Conservation (phyloP, 192 early-diverging fungal species). For the Backusella tarrabulga region DNA sequence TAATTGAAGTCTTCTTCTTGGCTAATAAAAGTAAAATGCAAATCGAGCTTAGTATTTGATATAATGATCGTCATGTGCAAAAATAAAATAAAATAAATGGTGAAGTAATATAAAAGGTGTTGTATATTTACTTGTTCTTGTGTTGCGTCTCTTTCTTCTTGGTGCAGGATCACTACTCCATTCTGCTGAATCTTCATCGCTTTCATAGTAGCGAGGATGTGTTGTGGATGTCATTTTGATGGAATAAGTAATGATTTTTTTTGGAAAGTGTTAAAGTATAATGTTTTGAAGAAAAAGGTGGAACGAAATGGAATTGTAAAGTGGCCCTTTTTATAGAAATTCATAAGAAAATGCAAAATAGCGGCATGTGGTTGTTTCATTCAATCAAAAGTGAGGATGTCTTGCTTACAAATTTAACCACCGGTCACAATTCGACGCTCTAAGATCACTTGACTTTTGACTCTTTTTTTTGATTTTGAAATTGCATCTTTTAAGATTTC, state of each 20-base stretch:
- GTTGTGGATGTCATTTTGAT: slow-evolving; percentile 3
- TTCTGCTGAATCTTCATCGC: neutral
- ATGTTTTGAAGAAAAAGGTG: neutral
- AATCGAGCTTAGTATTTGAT: neutral
- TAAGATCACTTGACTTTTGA: neutral
- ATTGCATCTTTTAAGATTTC: neutral
- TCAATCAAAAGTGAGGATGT: neutral
- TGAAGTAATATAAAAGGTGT: neutral
- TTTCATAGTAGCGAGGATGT: neutral
- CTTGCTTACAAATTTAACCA: slow-evolving; percentile 2
- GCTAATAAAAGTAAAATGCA: neutral
- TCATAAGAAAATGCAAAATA: slow-evolving; percentile 10
- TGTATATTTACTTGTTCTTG: slow-evolving; percentile 8
- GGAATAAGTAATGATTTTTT: neutral
- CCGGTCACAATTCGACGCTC: neutral
- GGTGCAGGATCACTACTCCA: slow-evolving; percentile 12
- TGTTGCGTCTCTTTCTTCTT: neutral
- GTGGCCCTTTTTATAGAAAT: neutral
- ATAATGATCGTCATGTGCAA: neutral
- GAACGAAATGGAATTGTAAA: neutral
- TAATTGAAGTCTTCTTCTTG: neutral
- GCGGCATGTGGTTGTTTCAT: slow-evolving; percentile 4
- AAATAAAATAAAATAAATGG: neutral
- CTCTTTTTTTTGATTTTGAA: neutral
- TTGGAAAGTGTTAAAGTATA: neutral